Conservation (phyloP, 2,329 filamentous ascomycete species). For the Gaeumannomyces tritici region DNA sequence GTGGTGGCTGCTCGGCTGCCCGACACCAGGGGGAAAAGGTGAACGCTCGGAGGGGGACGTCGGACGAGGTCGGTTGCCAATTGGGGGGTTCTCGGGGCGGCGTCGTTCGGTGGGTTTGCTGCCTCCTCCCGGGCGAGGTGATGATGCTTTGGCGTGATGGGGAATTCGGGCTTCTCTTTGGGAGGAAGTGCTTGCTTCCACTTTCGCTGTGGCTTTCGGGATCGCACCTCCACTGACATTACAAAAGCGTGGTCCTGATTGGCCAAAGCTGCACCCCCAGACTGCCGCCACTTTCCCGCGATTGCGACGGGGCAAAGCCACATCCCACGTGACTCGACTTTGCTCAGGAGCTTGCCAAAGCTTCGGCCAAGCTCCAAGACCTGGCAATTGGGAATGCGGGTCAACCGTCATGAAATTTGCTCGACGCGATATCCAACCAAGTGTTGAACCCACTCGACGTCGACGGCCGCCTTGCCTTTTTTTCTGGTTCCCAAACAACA, state of each 20-base stretch:
- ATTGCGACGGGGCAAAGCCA: background rate
- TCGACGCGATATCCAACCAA: background rate
- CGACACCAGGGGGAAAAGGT: background rate
- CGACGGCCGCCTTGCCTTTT: background rate
- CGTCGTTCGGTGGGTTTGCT: background rate
- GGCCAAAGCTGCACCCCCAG: background rate
- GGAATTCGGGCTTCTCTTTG: background rate
- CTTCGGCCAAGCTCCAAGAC: background rate
- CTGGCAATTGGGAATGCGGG: background rate
- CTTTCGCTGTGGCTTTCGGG: slow-evolving; percentile 1
- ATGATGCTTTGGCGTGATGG: background rate
- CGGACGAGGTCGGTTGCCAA: background rate
- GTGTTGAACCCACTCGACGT: background rate
- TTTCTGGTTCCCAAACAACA: background rate
- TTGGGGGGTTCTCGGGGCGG: background rate
- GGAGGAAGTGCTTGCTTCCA: background rate
- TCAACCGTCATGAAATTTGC: background rate
- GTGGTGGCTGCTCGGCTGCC: background rate
- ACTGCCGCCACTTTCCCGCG: too few species aligned
- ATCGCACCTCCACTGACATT: slow-evolving; percentile 1
- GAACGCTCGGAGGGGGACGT: background rate
- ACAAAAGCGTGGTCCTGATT: slow-evolving; percentile 4
- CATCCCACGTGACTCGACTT: slow-evolving; percentile 8
- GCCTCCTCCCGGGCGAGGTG: background rate
- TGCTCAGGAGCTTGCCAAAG: slow-evolving; percentile 10